phyloP scores from a whole-genome alignment of 208 protist genomes.

The Leishmania braziliensis region DNA sequence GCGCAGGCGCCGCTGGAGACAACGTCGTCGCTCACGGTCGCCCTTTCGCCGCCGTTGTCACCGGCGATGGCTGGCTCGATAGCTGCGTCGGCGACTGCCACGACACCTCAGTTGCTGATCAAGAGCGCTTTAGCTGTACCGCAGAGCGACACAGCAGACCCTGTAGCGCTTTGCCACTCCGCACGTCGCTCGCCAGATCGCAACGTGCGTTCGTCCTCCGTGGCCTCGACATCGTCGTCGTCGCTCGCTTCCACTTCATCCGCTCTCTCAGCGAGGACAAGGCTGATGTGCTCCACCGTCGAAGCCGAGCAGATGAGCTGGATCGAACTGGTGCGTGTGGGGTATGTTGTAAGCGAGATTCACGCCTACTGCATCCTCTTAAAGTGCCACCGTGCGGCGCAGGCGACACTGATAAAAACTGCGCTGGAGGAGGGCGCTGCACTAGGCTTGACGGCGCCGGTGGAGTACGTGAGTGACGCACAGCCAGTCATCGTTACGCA shows the following conservation, averaged over 20 bases:
- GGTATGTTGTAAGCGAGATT: constrained; percentile 65
- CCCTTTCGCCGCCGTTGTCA: background rate
- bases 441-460: constrained; percentile 31
- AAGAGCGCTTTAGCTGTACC: background rate
- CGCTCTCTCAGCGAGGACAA: background rate
- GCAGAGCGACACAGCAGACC: background rate
- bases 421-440: constrained; percentile 41
- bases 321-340: constrained; percentile 52
- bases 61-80: too few relatives aligned
- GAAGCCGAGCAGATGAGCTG: background rate
- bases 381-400: constrained; percentile 32
- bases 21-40: background rate
- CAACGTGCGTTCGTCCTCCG: background rate
- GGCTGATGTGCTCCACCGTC: background rate
- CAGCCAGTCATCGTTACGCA: constrained; percentile 12
- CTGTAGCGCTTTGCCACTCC: background rate
- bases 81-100: background rate
- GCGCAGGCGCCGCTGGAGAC: background rate
- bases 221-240: constrained; percentile 1
- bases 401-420: constrained; percentile 39
- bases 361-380: constrained; percentile 74
- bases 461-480: constrained; percentile 43
- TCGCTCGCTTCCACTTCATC: background rate
- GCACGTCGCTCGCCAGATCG: background rate
- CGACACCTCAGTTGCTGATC: background rate